These are phyloP conservation scores for Lachancea sp. DNA, from an alignment of 805 yeast genomes.

Conservation along the genomic window DNA sequence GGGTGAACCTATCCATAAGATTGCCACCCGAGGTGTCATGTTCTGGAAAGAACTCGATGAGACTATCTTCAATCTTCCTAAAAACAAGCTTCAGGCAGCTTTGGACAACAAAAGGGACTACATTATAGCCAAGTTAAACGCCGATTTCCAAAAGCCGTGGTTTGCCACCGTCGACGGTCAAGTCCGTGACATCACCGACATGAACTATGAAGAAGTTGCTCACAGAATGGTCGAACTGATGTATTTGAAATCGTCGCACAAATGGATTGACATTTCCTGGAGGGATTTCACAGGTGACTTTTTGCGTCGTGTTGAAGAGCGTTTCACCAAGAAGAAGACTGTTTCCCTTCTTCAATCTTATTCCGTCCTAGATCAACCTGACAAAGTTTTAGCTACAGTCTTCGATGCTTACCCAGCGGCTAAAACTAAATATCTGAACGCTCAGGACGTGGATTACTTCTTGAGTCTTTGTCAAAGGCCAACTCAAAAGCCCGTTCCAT, in stretches of 20 bases:
- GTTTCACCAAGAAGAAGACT: slow-evolving; percentile 59
- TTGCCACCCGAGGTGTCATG: slow-evolving; percentile 95
- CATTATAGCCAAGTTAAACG: slow-evolving; percentile 78
- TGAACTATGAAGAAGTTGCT: slow-evolving; percentile 92
- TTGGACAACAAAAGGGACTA: slow-evolving; percentile 77
- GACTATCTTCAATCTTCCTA: slow-evolving; percentile 85
- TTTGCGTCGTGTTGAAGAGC: slow-evolving; percentile 94
- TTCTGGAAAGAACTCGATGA: slow-evolving; percentile 98
- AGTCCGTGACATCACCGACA: slow-evolving; percentile 85
- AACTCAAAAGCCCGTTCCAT: slow-evolving; percentile 93
- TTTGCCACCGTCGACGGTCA: slow-evolving; percentile 69
- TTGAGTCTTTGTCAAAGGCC: slow-evolving; percentile 77
- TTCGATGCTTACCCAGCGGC: slow-evolving; percentile 69
- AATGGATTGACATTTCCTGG: slow-evolving; percentile 86
- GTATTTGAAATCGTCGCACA: slow-evolving; percentile 66
- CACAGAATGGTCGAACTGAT: slow-evolving; percentile 80
- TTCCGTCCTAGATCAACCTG: slow-evolving; percentile 63
- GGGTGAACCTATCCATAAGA: slow-evolving; percentile 99
- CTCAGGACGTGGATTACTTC: slow-evolving; percentile 93
- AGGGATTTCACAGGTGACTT: slow-evolving; percentile 82
- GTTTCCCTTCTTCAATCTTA: slow-evolving; percentile 71
- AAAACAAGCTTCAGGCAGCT: slow-evolving; percentile 76
- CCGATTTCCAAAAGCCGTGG: slow-evolving; percentile 98
- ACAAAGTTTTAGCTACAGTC: slow-evolving; percentile 49
- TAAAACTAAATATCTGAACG: slow-evolving; percentile 75